Base-by-base conservation (phyloP, 169 alveolate genomes). In the Plasmodium gallinaceum region DNA sequence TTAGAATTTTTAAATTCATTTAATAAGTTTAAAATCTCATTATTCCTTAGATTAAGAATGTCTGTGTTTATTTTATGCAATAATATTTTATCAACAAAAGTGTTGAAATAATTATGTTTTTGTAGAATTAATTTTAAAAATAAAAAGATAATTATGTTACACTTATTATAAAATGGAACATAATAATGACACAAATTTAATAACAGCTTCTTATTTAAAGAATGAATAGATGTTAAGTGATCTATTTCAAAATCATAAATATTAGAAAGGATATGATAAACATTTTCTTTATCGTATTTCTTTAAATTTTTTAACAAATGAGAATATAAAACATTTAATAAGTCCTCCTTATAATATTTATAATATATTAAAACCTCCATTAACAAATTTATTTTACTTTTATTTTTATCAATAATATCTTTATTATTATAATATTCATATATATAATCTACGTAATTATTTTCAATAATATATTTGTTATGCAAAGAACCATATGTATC, bases 351-450 rank as follows among this genome's bases (percentile, higher is more conserved):
- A 69, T 64, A 78, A 26, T 78, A 65, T 48, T 65, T 78, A 24
- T 78, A 65, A 45, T 78, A 65, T 64, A 78, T 78, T 20, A 78
- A 42, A n/a, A 65, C 89, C 20, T 78, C 89, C 78, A 78, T 62
- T 52, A 78, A 60, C 20, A 78, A 26, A 52, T 22, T 69, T 24
- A 78, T 14, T 65, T 78, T 78, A 26, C 76, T 78, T 57, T 62
- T 78, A 22, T 57, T 78, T 65, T 54, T 51, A 4, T 78, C 89
- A 39, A 46, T 60, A 5, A 78, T 42, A 18, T 78, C 76, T 46
- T 78, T 78, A 24, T 78, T 69, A 65, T 78, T 78, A 58, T 78
- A 78, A 78, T 78, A 78, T 57, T 78, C 89, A 60, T 78, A 78
- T 64, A 78, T 78, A 52, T 78, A 78, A 65, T 78, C 76, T 48